These are phyloP conservation scores for Ogataea pini DNA, from an alignment of 805 yeast species.

Conservation along the genomic window DNA sequence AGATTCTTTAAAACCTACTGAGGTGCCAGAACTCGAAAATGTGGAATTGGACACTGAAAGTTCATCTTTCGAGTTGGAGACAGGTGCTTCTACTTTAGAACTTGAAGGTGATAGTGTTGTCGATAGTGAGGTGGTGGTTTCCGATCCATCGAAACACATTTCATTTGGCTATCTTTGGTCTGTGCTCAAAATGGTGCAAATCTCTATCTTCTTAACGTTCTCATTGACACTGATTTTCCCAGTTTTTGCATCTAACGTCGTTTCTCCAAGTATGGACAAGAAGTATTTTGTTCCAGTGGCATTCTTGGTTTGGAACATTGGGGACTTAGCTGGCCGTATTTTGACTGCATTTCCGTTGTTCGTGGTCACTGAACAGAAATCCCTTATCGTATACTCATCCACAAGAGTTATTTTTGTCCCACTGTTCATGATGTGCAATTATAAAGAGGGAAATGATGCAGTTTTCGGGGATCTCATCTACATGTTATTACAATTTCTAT, in stretches of 20 bases:
- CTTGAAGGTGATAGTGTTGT: conserved; percentile 11
- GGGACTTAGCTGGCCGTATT: conserved; percentile 81
- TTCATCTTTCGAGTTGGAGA: conserved; percentile 3
- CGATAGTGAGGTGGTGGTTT: too few relatives aligned
- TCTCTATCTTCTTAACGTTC: conserved; percentile 73
- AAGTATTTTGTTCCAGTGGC: conserved; percentile 68
- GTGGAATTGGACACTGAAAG: conserved; percentile 2
- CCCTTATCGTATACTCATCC: conserved; percentile 55
- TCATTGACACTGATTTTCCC: conserved; percentile 80
- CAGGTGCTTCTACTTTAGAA: conserved; percentile 6
- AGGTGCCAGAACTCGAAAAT: neutral
- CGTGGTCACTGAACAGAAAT: conserved; percentile 44
- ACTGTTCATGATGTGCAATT: conserved; percentile 67
- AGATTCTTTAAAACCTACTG: conserved; percentile 9
- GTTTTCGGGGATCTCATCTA: conserved; percentile 64
- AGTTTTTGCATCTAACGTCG: conserved; percentile 77
- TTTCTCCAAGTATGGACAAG: conserved; percentile 43
- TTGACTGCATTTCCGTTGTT: conserved; percentile 52
- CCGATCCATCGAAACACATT: conserved; percentile 40
- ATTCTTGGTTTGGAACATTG: conserved; percentile 84
- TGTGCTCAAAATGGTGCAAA: conserved; percentile 62
- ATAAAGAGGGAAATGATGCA: conserved; percentile 43
- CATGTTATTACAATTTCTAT: conserved; percentile 65
- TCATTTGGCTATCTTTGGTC: conserved; percentile 62
- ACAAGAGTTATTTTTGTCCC: conserved; percentile 65